These are phyloP conservation scores for Linum lewisii DNA, from an alignment of 345 rosid genomes.

Conservation along the genomic window DNA sequence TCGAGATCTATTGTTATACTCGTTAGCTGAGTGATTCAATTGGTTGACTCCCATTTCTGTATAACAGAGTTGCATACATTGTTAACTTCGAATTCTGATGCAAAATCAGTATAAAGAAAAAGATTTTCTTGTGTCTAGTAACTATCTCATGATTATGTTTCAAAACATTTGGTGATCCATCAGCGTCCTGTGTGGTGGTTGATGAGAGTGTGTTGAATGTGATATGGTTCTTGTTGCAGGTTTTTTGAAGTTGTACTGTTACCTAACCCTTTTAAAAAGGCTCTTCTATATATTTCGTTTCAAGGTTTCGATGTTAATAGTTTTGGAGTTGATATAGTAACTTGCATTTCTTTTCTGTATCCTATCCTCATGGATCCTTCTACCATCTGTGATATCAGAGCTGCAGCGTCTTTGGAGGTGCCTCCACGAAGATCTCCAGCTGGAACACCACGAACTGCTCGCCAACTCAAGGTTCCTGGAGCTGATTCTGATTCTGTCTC, in stretches of 20 bases:
- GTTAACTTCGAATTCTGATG: not conserved
- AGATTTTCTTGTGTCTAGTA: slow-evolving; percentile 8
- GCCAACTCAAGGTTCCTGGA: slow-evolving; percentile 45
- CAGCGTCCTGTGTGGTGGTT: slow-evolving; percentile 16
- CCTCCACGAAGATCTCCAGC: slow-evolving; percentile 66
- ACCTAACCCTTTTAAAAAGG: not conserved
- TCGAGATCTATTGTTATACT: not conserved
- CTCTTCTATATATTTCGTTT: not conserved
- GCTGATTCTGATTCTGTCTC: slow-evolving; percentile 39
- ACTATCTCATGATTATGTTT: slow-evolving; percentile 2
- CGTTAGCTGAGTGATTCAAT: not conserved
- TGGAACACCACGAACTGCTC: slow-evolving; percentile 48
- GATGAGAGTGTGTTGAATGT: slow-evolving; percentile 11
- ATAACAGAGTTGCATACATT: not conserved
- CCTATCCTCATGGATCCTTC: slow-evolving; percentile 8
- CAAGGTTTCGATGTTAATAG: too few species aligned
- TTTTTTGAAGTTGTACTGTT: slow-evolving; percentile 4
- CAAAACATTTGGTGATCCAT: slow-evolving; percentile 13
- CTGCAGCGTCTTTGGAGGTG: slow-evolving; percentile 43
- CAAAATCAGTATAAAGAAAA: not conserved
- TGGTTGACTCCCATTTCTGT: not conserved
- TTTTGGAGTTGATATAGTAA: too few species aligned
- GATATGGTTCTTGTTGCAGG: slow-evolving; percentile 10
- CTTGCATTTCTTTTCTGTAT: too few species aligned
- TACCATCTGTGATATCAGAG: slow-evolving; percentile 27